Evolutionary conservation across 306 rosid species (phyloP), one percentile per base, ranked within the genome.

Genomic region (Fragaria vesca): DNA sequence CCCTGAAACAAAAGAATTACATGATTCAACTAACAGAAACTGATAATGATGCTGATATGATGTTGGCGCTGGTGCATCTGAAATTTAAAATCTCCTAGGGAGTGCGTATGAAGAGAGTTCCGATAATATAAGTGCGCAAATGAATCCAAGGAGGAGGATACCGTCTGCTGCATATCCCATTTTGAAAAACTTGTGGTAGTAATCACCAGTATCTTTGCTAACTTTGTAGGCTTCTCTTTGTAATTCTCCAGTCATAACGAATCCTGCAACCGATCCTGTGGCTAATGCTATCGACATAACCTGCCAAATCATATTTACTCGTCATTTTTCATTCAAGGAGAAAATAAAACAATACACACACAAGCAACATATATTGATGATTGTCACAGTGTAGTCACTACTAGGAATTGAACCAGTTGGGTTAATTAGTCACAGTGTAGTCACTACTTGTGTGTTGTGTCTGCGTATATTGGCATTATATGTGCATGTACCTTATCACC

Each of bases 81-180:
- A 77, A 55, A 18, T 30, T 62, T 66, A 77, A 21, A 66, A 21
- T 50, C 24, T 77, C 78, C 74, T 80, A 0, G 79, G 62, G 20
- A 86, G 73, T 0, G 85, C 85, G 16, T 73, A 74, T 1, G 85
- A 74, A 51, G 80, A 85, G 62, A 86, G 74, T 38, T 80, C 69
- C 0, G 86, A 77, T 4, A 75, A 32, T 2, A 71, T 12, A 12
- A 74, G 68, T 50, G 83, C 51, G 71, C 85, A 80, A 2, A 86
- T 6, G 30, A 82, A 86, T 1, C 81, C 86, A 12, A 82, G 74
- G 8, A 86, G 48, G 21, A 83, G 55, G 46, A 74, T 43, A 21
- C 69, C 51, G 58, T 57, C 68, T 42, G 78, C 55, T 74, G 78
- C 54, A 58, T 42, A 11, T 9, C 63, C 69, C 73, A 16, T 48